Percentiles rank a stretch among this genome's conserved stretches.
Conservation (phyloP, 1,139 yeast species). For the Magnusiomyces magnusii region DNA sequence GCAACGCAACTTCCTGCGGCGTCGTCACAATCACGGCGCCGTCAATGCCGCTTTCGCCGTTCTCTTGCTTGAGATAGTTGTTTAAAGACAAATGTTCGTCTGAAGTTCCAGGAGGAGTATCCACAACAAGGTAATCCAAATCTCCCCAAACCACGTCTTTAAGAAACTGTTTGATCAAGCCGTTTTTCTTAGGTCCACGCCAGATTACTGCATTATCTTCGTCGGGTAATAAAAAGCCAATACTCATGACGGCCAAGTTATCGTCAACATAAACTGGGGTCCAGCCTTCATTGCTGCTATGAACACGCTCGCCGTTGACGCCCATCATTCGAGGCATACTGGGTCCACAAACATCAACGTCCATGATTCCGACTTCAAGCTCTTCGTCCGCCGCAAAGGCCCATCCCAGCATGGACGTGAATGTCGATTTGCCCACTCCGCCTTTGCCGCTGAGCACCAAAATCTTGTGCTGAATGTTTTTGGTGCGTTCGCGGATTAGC, state of each 20-base stretch:
- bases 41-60: conserved; percentile 66
- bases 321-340: conserved; percentile 97
- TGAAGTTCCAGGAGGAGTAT: conserved; percentile 98
- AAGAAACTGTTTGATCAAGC: conserved; percentile 91
- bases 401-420: conserved; percentile 87
- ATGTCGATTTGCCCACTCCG: conserved; percentile 97
- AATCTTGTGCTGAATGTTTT: conserved; percentile 65
- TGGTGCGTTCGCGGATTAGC: conserved; percentile 58
- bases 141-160: conserved; percentile 89
- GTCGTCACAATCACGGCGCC: conserved; percentile 96
- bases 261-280: conserved; percentile 56
- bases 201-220: conserved; percentile 91
- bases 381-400: conserved; percentile 58
- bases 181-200: conserved; percentile 98
- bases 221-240: conserved; percentile 81
- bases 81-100: conserved; percentile 98
- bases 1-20: conserved; percentile 87
- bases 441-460: conserved; percentile 89
- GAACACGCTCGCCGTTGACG: conserved; percentile 68
- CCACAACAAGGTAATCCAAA: conserved; percentile 75
- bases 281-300: conserved; percentile 84
- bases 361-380: conserved; percentile 80
- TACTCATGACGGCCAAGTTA: conserved; percentile 57
- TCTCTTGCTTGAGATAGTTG: conserved; percentile 74
- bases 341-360: conserved; percentile 95